These are phyloP conservation scores for Canna indica DNA, from an alignment of 176 grass and related monocot species.

Conservation along the genomic window DNA sequence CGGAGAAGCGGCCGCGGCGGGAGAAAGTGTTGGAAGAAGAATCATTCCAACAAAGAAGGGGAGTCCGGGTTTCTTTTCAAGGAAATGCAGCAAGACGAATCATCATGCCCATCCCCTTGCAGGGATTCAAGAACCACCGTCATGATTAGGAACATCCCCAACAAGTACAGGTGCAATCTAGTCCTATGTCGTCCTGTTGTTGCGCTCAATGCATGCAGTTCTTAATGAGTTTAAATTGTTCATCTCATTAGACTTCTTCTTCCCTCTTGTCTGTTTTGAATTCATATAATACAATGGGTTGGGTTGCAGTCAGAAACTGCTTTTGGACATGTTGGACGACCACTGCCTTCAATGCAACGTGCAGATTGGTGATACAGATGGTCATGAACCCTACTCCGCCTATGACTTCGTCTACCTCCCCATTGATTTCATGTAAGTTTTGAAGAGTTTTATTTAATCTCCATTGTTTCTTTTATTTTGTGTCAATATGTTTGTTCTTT, in stretches of 20 bases:
- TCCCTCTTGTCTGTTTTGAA: too few relatives aligned
- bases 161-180: conserved; percentile 80
- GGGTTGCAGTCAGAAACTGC: conserved; percentile 88
- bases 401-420: conserved; percentile 99
- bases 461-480: background rate
- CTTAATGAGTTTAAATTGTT: too few relatives aligned
- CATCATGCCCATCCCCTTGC: background rate
- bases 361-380: conserved; percentile 33
- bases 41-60: conserved; percentile 23
- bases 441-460: background rate
- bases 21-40: conserved; percentile 25
- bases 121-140: conserved; percentile 86
- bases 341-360: conserved; percentile 91
- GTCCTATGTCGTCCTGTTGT: too few relatives aligned
- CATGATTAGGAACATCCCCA: conserved; percentile 98
- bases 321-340: conserved; percentile 92
- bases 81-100: conserved; percentile 24
- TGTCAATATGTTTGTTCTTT: background rate
- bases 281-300: too few relatives aligned
- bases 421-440: conserved; percentile 99
- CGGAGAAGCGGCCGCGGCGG: conserved; percentile 24
- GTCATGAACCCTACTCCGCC: conserved; percentile 53
- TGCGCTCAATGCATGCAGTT: too few relatives aligned
- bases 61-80: conserved; percentile 78
- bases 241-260: too few relatives aligned